Base-by-base conservation (phyloP, 441 rosid species). In the Gossypium lobatum region DNA sequence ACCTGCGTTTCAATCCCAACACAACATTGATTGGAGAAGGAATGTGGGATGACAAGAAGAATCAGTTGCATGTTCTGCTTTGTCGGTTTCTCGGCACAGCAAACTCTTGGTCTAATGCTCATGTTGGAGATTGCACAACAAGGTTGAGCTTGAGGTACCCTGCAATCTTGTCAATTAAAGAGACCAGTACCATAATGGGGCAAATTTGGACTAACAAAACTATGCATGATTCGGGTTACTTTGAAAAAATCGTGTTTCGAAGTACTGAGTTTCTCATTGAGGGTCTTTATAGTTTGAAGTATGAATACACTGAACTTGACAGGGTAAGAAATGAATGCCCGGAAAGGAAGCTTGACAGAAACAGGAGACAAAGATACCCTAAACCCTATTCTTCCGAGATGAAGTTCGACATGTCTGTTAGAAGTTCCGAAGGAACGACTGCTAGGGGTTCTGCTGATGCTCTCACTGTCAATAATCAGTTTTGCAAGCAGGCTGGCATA, bases 21-120 rank as follows among this genome's bases (percentile, higher is more conserved):
- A 75, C 55, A 20, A 69, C 80, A 2, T 52, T 84, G 57, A 64
- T 84, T 18, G 86, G 81, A 7, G 86, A 83, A 77, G 87, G 80
- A 61, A 16, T 8, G 16, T 83, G 87, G 87, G 82, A 79, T 3
- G 75, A 69, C 7, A 73, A 72, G 46, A 79, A 75, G 52, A 75
- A 80, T 37, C 70, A 3, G 52, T 74, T 83, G 9, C 48, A 23
- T 31, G 21, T 83, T 34, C 34, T 65, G 31, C 84, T 79, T 46
- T 79, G 80, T 21, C 53, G 57, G 52, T 78, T 83, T 54, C 42
- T 75, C 42, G 71, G 78, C 20, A n/a, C 2, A 0, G 18, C 76
- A 2, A 73, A 64, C 45, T 75, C 87, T n/a, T 72, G 75, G 70
- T 77, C 73, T 31, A 55, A 25, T 59, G 63, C 63, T 55, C 14